Conservation (phyloP, 164 flowering plant genomes). For the Aristolochia fimbriata region DNA sequence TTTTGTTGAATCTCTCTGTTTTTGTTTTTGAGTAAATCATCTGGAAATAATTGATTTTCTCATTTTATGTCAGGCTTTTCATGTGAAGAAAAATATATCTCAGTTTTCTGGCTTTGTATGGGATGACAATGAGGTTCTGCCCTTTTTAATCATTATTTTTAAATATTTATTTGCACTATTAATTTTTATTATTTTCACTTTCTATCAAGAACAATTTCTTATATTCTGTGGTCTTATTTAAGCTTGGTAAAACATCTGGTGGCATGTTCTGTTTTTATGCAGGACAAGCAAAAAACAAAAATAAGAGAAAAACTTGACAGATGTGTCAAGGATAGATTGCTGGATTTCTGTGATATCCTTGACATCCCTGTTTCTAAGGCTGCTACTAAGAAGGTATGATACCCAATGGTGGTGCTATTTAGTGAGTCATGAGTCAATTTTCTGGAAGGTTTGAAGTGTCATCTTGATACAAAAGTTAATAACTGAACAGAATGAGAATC, state of each 20-base stretch:
- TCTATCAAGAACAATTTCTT: too few relatives aligned
- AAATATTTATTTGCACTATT: neutral
- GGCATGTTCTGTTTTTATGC: constrained; percentile 12
- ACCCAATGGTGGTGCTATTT: neutral
- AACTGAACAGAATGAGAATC: too few relatives aligned
- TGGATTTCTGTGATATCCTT: constrained; percentile 73
- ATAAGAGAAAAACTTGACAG: constrained; percentile 73
- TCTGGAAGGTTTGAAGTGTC: too few relatives aligned
- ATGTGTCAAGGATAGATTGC: constrained; percentile 63
- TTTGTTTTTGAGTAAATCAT: neutral
- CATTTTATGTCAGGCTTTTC: constrained; percentile 35
- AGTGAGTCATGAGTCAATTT: too few relatives aligned
- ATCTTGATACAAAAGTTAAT: too few relatives aligned
- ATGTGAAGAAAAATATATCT: constrained; percentile 55
- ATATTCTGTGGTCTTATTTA: too few relatives aligned
- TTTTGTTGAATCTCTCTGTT: neutral
- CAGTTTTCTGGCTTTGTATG: constrained; percentile 87
- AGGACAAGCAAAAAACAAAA: constrained; percentile 67
- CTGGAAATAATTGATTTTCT: neutral
- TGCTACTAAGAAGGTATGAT: constrained; percentile 43
- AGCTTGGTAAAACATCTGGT: neutral
- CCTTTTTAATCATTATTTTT: neutral
- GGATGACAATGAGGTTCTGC: constrained; percentile 67
- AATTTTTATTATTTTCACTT: neutral
- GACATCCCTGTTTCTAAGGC: constrained; percentile 52